A percentile compares a stretch with the other conserved stretches of the same genome.
phyloP scores from a whole-genome alignment of 2,329 filamentous ascomycete genomes.

The Cladosporium sphaerospermum region DNA sequence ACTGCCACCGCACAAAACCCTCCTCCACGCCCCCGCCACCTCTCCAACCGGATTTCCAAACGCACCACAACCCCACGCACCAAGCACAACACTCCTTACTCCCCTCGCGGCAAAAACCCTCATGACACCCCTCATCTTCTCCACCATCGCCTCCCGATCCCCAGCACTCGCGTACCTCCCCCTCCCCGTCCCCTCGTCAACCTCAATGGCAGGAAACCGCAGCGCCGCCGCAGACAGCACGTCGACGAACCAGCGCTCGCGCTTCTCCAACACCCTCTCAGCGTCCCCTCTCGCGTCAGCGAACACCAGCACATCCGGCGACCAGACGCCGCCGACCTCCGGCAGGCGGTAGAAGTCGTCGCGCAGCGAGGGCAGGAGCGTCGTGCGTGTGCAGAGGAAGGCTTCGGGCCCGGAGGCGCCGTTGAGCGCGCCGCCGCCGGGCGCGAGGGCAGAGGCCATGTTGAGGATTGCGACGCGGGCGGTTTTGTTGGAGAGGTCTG shows the following conservation, averaged over 20 bases:
- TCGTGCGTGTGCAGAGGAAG: conserved; percentile 52
- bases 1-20: conserved; percentile 26
- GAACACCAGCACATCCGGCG: conserved; percentile 53
- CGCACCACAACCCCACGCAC: conserved; percentile 58
- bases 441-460: conserved; percentile 55
- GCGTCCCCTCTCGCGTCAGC: conserved; percentile 29
- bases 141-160: conserved; percentile 43
- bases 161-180: conserved; percentile 29
- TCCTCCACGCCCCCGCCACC: conserved; percentile 49
- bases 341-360: conserved; percentile 54
- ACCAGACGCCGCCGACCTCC: conserved; percentile 49
- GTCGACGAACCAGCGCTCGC: conserved; percentile 50
- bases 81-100: conserved; percentile 46
- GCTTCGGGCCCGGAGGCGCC: conserved; percentile 56
- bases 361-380: conserved; percentile 50
- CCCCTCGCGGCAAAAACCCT: conserved; percentile 42
- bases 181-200: conserved; percentile 30
- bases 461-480: conserved; percentile 49
- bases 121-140: conserved; percentile 52
- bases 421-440: conserved; percentile 54
- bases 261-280: conserved; percentile 31
- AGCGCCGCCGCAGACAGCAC: conserved; percentile 52
- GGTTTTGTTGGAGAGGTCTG: conserved; percentile 15
- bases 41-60: conserved; percentile 55
- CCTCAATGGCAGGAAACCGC: conserved; percentile 44